A percentile compares a stretch with the other conserved stretches of the same genome.
Evolutionary conservation across 202 grass and related monocot genomes (phyloP).

Genomic region (Schoenoplectus triqueter): DNA sequence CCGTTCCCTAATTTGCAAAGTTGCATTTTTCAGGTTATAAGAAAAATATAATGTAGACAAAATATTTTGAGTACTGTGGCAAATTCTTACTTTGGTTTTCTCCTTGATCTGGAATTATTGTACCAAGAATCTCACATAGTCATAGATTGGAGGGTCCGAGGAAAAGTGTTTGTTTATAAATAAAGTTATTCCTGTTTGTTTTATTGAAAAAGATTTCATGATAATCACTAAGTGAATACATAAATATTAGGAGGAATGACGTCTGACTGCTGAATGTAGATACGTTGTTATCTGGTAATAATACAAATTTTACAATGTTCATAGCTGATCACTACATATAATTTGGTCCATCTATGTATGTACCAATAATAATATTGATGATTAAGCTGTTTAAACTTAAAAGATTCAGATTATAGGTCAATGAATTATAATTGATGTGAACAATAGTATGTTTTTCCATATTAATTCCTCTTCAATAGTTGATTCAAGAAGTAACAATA

Average conservation of each 20-base stretch:
- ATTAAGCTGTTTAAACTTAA: neutral
- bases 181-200: neutral
- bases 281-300: neutral
- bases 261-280: neutral
- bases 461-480: neutral
- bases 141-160: no score
- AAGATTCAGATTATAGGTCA: neutral
- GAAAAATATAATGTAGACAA: slow-evolving; percentile 8
- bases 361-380: neutral
- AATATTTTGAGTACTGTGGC: neutral
- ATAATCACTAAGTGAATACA: neutral
- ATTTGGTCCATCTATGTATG: neutral
- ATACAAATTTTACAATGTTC: neutral
- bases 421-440: neutral
- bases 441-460: neutral
- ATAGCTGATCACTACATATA: neutral
- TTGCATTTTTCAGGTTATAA: slow-evolving; percentile 14
- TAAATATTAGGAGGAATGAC: neutral
- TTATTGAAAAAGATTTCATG: neutral
- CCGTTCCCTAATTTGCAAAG: slow-evolving; percentile 27
- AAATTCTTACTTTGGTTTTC: neutral
- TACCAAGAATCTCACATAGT: neutral
- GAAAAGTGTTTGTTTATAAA: no score
- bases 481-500: neutral
- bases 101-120: neutral